Conservation (phyloP, 2,329 filamentous ascomycete genomes). For the Hymenoscyphus fructigenus region DNA sequence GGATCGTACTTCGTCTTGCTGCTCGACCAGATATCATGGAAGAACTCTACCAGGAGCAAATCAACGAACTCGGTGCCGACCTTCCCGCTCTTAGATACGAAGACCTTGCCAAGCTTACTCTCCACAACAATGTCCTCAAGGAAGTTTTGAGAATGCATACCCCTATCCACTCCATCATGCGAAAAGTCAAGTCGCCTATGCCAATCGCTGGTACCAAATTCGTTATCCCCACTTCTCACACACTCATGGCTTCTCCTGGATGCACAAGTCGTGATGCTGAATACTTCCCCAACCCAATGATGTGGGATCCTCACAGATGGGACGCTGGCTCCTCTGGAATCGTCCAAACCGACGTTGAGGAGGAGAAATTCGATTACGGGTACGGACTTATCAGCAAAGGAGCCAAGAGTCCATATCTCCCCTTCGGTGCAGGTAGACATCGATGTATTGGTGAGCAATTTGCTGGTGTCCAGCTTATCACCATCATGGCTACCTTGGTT, state of each 20-base stretch:
- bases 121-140: slow-evolving; percentile 83
- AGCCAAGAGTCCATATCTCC: slow-evolving; percentile 83
- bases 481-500: slow-evolving; percentile 76
- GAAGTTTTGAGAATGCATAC: slow-evolving; percentile 89
- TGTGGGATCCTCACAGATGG: slow-evolving; percentile 94
- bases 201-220: slow-evolving; percentile 79
- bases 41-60: slow-evolving; percentile 81
- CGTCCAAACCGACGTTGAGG: slow-evolving; percentile 53
- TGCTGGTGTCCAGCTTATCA: slow-evolving; percentile 87
- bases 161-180: slow-evolving; percentile 93
- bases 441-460: slow-evolving; percentile 97
- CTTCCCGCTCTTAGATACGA: slow-evolving; percentile 76
- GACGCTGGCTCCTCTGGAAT: slow-evolving; percentile 61
- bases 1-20: slow-evolving; percentile 81
- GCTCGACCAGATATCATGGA: slow-evolving; percentile 75
- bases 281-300: slow-evolving; percentile 78
- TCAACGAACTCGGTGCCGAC: slow-evolving; percentile 68
- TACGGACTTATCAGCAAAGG: slow-evolving; percentile 94
- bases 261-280: slow-evolving; percentile 70
- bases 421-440: slow-evolving; percentile 90
- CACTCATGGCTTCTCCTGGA: slow-evolving; percentile 80
- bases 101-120: slow-evolving; percentile 71
- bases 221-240: slow-evolving; percentile 76
- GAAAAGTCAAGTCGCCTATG: slow-evolving; percentile 87
- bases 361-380: slow-evolving; percentile 87